Percentiles rank a stretch among this genome's conserved stretches.
phyloP scores from a whole-genome alignment of 2,329 filamentous ascomycete genomes.

The Phyllosticta paracitricarpa region DNA sequence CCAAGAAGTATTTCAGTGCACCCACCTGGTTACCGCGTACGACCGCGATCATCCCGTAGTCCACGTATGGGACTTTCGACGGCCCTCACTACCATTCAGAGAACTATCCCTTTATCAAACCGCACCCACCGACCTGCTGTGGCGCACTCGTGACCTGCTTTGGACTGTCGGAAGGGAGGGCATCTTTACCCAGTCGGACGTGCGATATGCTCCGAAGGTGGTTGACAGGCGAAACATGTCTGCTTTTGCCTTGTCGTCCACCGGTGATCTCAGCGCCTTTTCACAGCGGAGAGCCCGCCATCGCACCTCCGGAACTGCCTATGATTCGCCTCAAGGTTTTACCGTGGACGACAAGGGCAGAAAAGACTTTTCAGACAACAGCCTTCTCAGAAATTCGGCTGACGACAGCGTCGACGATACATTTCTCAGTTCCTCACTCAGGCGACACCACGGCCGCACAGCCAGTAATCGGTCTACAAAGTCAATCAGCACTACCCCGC shows the following conservation, averaged over 20 bases:
- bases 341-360: slow-evolving; percentile 34
- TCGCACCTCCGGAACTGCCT: slow-evolving; percentile 31
- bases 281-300: slow-evolving; percentile 40
- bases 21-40: slow-evolving; percentile 53
- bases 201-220: slow-evolving; percentile 49
- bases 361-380: slow-evolving; percentile 15
- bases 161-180: slow-evolving; percentile 56
- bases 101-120: slow-evolving; percentile 48
- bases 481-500: slow-evolving; percentile 45
- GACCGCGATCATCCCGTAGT: slow-evolving; percentile 50
- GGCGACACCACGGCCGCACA: slow-evolving; percentile 37
- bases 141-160: slow-evolving; percentile 53
- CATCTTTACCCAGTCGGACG: slow-evolving; percentile 52
- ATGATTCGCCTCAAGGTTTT: slow-evolving; percentile 24
- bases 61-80: slow-evolving; percentile 55
- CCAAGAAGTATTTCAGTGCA: slow-evolving; percentile 48
- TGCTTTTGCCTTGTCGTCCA: slow-evolving; percentile 47
- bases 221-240: slow-evolving; percentile 48
- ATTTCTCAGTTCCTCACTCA: slow-evolving; percentile 40
- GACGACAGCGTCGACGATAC: slow-evolving; percentile 50
- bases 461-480: slow-evolving; percentile 40
- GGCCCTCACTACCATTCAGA: slow-evolving; percentile 51
- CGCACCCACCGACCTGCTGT: slow-evolving; percentile 50
- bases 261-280: slow-evolving; percentile 46
- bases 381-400: slow-evolving; percentile 40